phyloP scores from a whole-genome alignment of 2,329 filamentous ascomycete species.

The Fusarium poae region DNA sequence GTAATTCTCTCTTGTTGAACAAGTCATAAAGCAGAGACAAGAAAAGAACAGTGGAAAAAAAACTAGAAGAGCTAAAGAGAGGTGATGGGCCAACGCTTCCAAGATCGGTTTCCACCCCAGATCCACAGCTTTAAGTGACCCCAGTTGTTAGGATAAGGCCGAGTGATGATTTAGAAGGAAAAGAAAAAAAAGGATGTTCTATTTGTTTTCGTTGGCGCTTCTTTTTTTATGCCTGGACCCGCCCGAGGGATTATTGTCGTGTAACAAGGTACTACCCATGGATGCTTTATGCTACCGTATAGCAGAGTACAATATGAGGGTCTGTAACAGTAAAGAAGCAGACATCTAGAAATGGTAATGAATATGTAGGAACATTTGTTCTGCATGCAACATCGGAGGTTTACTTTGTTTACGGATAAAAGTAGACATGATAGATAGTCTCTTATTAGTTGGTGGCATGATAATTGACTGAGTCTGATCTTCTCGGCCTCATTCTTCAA shows the following conservation, averaged over 20 bases:
- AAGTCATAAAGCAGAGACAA: background rate
- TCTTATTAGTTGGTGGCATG: conserved; percentile 7
- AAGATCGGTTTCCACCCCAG: conserved; percentile 36
- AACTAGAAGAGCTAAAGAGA: background rate
- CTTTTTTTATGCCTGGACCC: conserved; percentile 18
- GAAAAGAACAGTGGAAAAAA: background rate
- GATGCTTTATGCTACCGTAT: background rate
- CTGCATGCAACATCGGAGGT: conserved; percentile 19
- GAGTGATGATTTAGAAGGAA: conserved; percentile 12
- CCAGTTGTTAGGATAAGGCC: conserved; percentile 32
- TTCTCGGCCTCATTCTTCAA: conserved; percentile 16
- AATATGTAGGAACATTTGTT: conserved; percentile 27
- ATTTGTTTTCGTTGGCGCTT: conserved; percentile 30
- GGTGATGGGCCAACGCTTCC: background rate
- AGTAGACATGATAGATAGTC: background rate
- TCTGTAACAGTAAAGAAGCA: background rate
- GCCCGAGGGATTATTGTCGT: conserved; percentile 7
- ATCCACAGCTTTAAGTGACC: conserved; percentile 33
- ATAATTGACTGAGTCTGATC: background rate
- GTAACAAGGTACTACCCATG: background rate
- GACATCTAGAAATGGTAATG: background rate
- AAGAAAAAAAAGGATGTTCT: conserved; percentile 16
- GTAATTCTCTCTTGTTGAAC: background rate
- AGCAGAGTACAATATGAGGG: background rate
- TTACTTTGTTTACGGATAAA: conserved; percentile 16